Base-by-base conservation (phyloP, 176 grass and related monocot genomes). In the Chloris gayana region DNA sequence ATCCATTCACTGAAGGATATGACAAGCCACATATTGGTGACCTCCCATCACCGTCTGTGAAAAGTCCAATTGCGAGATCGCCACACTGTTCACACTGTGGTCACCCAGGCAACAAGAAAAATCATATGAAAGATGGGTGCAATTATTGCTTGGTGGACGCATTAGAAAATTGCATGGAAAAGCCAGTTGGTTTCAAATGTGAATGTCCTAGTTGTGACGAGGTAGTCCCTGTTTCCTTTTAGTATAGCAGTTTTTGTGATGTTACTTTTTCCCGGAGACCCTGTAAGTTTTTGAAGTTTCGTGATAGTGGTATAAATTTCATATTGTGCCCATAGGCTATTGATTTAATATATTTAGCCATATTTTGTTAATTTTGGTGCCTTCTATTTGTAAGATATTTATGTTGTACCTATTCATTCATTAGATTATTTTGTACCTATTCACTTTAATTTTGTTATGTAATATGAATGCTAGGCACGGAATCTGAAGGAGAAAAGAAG, bases 101-200 rank as follows among this genome's bases (percentile, higher is more conserved):
- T 84, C 96, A 99, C 76, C 96, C 90, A 3, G 96, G 96, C 41
- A 93, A 37, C 82, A 95, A 99, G 77, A 99, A 82, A 84, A 71
- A 75, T 86, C 92, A 99, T 77, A 82, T 37, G 59, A 93, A 95
- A 71, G 67, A 76, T 80, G 84, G 92, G 25, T 95, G 92, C 72
- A 91, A 91, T 75, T 91, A 91, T 88, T 95, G 92, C 46, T 76
- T 89, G 68, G 25, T 76, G 81, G 85, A 81, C 74, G 74, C 87
- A 39, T 83, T 87, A 34, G 72, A 91, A 35, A 70, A 89, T 85
- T 95, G 96, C 50, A 19, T 95, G 64, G 75, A 88, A 85, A 99
- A 99, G 57, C 75, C 81, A 86, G 68, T 69, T 84, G 90, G 79
- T 26, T 95, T 99, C 75, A 68, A 86, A 91, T 99, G 96, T 72